Base-by-base conservation (phyloP, 352 stramenopile genomes). In the Phytophthora citricola region DNA sequence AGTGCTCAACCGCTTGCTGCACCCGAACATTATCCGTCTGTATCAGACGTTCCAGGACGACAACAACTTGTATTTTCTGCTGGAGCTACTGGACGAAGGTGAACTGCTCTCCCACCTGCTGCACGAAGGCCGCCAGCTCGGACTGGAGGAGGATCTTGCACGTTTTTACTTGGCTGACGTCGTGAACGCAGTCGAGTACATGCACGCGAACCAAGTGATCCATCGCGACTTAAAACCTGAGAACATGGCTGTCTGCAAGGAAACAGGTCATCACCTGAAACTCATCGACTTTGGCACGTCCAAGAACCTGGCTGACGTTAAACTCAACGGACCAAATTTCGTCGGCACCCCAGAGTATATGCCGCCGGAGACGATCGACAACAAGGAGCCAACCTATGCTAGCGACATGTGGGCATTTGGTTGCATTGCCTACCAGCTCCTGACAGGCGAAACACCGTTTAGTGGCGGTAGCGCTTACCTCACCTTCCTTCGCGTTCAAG, bases 1-100 rank as follows among this genome's bases (percentile, higher is more conserved):
- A 20, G 93, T 98, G 63, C 88, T 98, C 27, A 97, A 94, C 66
- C 78, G 71, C 50, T 76, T 96, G 51, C 75, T 74, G 45, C 95
- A 99, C 65, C 85, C 93, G 9, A 97, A 97, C 71, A 92, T 99
- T 69, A 90, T 99, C 39, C 75, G 84, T 11, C 83, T 98, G 46
- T 98, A 98, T 75, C 90, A 98, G 57, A 97, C 97, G 10, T 99
- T 99, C 80, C 94, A 99, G 57, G 96, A 99, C 73, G 91, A 97
- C 32, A 78, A 78, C 27, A 96, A 93, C 56, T 68, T 99, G 12
- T 99, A 99, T 71, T 99, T 98, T 72, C 70, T 99, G 24, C 90
- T 99, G 72, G 96, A 99, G 56, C 79, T 98, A 22, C 84, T 98
- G 50, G 69, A 92, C 17, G 89, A 88, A 3, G 90, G 91, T 32